These are phyloP conservation scores for Sporothrix schenckii DNA, from an alignment of 2,329 filamentous ascomycete genomes.

Conservation along the genomic window DNA sequence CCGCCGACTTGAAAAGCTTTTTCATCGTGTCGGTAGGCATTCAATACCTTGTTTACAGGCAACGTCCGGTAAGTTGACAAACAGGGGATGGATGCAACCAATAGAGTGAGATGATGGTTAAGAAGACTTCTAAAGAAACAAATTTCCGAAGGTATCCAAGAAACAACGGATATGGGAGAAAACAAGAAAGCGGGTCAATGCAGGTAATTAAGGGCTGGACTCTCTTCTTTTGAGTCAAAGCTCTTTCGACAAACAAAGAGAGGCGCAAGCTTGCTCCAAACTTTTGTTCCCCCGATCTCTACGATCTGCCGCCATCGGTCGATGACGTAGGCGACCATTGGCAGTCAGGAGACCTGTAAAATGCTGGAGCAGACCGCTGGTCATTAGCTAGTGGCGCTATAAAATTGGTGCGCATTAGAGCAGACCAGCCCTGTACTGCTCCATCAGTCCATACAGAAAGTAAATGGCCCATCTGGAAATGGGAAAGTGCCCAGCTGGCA, in stretches of 20 bases:
- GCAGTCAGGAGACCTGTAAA: constrained; percentile 1
- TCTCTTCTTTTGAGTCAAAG: not conserved
- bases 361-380: not conserved
- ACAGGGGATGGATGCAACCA: not conserved
- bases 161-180: not conserved
- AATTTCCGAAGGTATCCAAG: not conserved
- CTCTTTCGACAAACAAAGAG: constrained; percentile 9
- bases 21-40: not conserved
- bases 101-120: not conserved
- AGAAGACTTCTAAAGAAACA: not conserved
- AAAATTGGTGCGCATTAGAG: constrained; percentile 19
- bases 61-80: not conserved
- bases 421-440: not conserved
- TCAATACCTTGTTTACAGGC: not conserved
- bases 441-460: not conserved
- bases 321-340: constrained; percentile 21
- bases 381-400: not conserved
- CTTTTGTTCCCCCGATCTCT: not conserved
- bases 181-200: not conserved
- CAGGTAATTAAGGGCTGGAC: not conserved
- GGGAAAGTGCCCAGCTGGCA: not conserved
- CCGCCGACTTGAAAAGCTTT: constrained; percentile 13
- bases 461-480: not conserved
- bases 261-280: not conserved
- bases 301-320: constrained; percentile 22